Base-by-base conservation (phyloP, 192 early-diverging fungal species). In the Ramicandelaber brevisporus region DNA sequence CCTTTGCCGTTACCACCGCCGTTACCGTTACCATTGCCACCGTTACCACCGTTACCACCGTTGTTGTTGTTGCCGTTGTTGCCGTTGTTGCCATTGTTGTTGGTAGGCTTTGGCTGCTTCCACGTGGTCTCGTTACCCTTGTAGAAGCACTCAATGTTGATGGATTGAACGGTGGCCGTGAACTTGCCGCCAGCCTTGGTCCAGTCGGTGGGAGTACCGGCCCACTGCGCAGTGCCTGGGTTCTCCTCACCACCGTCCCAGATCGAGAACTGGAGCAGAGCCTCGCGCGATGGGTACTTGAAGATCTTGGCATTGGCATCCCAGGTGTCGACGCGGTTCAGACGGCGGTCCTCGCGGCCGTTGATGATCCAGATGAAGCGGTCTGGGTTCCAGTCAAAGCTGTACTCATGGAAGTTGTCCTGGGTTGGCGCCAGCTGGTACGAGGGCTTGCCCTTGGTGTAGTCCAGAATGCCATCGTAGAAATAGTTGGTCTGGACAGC, bases 401-500 rank as follows among this genome's bases (percentile, higher is more conserved):
- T 48, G 23, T 68, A 68, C 1, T 40, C 50, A 27, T 63, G 58
- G 29, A 53, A 62, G 13, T 43, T 41, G 13, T 33, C 15, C 0
- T 49, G 46, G 1, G 58, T 55, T 27, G 65, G 59, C 7, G 32
- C n/a, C 17, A 40, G 21, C 2, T 37, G 14, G 0, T 26, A 36
- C 14, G 51, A 43, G 28, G 44, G 53, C 4, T 47, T 29, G 36
- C 57, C 52, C 35, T 65, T 61, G 11, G 42, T 58, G 31, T 65
- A 66, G 30, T 68, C 63, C 6, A 64, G 44, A 24, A 53, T 24
- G 22, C 49, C 41, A 18, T 56, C 46, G 48, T 48, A 61, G 38
- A 64, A 72, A 33, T 55, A 72, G 38, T 68, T 72, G 16, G 63
- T 59, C 34, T 72, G 63, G 11, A 60, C 65, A 8, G 57, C 51